Percentiles rank a stretch among this genome's conserved stretches.
Conservation (phyloP, 345 rosid species). For the Populus simonii region DNA sequence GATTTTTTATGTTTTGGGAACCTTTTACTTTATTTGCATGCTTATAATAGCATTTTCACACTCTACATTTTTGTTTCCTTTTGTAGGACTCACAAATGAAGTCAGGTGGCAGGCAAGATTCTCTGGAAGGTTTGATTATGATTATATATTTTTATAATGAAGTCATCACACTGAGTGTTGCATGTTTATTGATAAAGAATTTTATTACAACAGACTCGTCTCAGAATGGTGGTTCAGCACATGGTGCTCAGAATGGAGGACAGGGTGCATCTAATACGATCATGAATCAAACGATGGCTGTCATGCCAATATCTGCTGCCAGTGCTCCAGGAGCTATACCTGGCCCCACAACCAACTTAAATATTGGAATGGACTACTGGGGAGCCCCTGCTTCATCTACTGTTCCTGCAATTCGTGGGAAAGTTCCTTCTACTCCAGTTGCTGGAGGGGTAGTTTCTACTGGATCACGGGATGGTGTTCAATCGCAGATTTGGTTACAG, state of each 20-base stretch:
- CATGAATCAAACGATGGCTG: constrained; percentile 49
- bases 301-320: constrained; percentile 60
- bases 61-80: constrained; percentile 14
- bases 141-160: background rate
- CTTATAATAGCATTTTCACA: constrained; percentile 2
- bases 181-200: constrained; percentile 10
- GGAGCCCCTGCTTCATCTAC: constrained; percentile 63
- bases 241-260: constrained; percentile 70
- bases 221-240: constrained; percentile 68
- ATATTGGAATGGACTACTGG: constrained; percentile 99
- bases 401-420: constrained; percentile 64
- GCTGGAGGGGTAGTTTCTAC: constrained; percentile 60
- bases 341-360: constrained; percentile 86
- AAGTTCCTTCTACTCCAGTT: constrained; percentile 66
- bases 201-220: constrained; percentile 54
- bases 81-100: constrained; percentile 62
- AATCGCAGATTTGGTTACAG: constrained; percentile 86
- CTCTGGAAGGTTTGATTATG: constrained; percentile 56
- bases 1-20: background rate
- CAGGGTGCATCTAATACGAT: constrained; percentile 41
- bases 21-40: background rate
- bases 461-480: constrained; percentile 66
- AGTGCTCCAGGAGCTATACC: constrained; percentile 56
- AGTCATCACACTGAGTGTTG: background rate
- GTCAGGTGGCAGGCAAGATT: constrained; percentile 74